Base-by-base conservation (phyloP, 2,329 filamentous ascomycete genomes). In the Fusarium xylarioides region DNA sequence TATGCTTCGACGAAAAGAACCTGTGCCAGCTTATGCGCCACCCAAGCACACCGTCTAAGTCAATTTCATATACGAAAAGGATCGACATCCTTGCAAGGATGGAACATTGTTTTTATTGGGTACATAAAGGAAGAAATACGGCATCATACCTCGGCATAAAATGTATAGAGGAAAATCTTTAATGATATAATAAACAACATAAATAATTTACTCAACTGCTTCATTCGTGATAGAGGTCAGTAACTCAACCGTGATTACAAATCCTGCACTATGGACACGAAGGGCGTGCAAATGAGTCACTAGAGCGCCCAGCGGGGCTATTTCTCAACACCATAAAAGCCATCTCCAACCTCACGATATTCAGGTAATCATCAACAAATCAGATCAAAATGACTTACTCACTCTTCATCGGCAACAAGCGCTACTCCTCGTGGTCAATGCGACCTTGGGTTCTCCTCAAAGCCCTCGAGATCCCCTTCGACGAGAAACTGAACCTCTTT, bases 371-470 rank as follows among this genome's bases (percentile, higher is more conserved):
- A 59, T 30, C n/a, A 1, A 23, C 7, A 19, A 16, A 38, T 2
- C 16, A 38, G 2, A 35, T 3, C 4, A 56, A 11, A 42, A 85
- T 84, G 82, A 68, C 77, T 46, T 82, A 82, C 72, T 77, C 79
- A 19, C 82, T 85, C 61, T 82, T 80, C 75, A 83, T 85, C 70
- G 82, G 79, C 34, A 84, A 84, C 74, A 85, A 85, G 59, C 83
- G 84, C 68, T 85, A 85, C 77, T 84, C 83, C 5, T 84, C 83
- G 26, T 85, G 84, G 84, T 85, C 84, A 54, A 82, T 85, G 79
- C 80, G 84, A 42, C 81, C 83, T 6, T 85, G 83, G 84, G 81
- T 87, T 14, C 79, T 86, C 32, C 78, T 87, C 68, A 83, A 81
- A 53, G 80, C 81, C 59, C 82, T 86, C 73, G 63, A 75, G 49